phyloP scores from a whole-genome alignment of 805 yeast species.

The Hagleromyces aurorensis region DNA sequence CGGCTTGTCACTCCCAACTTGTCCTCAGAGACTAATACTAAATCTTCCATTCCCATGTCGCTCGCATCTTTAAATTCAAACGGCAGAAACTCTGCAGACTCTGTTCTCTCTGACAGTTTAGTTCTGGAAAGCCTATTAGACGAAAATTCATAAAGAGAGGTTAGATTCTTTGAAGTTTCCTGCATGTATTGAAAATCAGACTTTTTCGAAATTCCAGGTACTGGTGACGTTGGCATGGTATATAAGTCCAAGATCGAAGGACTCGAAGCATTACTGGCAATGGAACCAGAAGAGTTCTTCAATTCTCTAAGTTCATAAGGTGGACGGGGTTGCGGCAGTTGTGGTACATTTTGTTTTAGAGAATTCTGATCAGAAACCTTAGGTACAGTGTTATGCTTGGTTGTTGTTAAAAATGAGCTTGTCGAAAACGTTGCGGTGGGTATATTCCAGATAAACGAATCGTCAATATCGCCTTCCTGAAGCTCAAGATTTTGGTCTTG shows the following conservation, averaged over 20 bases:
- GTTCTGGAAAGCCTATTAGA: constrained; percentile 31
- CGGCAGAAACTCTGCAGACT: constrained; percentile 33
- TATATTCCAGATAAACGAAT: constrained; percentile 42
- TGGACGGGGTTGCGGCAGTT: too few relatives aligned
- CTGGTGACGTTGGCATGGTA: constrained; percentile 41
- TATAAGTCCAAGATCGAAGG: constrained; percentile 22
- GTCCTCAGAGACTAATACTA: constrained; percentile 51
- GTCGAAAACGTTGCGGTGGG: constrained; percentile 39
- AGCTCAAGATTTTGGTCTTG: constrained; percentile 18
- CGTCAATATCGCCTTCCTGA: constrained; percentile 32
- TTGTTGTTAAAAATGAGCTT: constrained; percentile 20
- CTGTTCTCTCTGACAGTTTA: constrained; percentile 33
- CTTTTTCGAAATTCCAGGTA: constrained; percentile 35
- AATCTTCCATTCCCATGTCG: constrained; percentile 45
- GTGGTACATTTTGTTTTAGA: too few relatives aligned
- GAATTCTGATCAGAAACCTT: too few relatives aligned
- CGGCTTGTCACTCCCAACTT: constrained; percentile 47
- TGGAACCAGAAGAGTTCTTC: constrained; percentile 1
- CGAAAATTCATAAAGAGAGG: constrained; percentile 36
- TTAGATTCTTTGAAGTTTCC: constrained; percentile 33
- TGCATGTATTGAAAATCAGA: constrained; percentile 29
- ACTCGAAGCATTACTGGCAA: constrained; percentile 25
- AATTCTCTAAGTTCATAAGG: too few relatives aligned
- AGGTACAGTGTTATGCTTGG: too few relatives aligned
- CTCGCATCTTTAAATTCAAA: constrained; percentile 32